These are phyloP conservation scores for Alternaria arbusti DNA, from an alignment of 2,329 filamentous ascomycete species.

Conservation along the genomic window DNA sequence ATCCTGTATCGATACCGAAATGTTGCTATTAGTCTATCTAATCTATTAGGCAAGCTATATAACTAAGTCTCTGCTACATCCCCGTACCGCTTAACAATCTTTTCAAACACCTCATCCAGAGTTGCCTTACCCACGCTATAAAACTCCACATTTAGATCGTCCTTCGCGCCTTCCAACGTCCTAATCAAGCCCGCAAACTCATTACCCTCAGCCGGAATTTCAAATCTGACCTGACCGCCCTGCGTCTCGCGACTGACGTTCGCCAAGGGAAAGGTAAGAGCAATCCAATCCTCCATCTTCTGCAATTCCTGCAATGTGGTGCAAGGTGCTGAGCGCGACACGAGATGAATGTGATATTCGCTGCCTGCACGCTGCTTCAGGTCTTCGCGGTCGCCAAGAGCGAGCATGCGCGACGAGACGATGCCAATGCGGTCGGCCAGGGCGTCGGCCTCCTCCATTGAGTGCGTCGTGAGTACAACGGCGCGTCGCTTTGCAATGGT, in stretches of 20 bases:
- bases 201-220: background rate
- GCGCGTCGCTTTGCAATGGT: background rate
- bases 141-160: background rate
- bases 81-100: background rate
- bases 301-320: background rate
- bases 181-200: background rate
- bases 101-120: background rate
- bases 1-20: no score
- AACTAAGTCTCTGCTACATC: background rate
- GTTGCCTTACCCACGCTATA: background rate
- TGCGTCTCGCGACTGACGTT: background rate
- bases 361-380: background rate
- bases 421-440: background rate
- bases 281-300: background rate
- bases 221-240: background rate
- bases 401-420: background rate
- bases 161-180: background rate
- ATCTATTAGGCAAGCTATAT: background rate
- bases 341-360: background rate
- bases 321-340: background rate
- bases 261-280: background rate
- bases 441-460: background rate
- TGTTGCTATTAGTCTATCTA: no score
- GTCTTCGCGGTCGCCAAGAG: background rate
- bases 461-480: background rate